Evolutionary conservation across 2,329 filamentous ascomycete genomes (phyloP).

Genomic region (Emergomyces africanus): DNA sequence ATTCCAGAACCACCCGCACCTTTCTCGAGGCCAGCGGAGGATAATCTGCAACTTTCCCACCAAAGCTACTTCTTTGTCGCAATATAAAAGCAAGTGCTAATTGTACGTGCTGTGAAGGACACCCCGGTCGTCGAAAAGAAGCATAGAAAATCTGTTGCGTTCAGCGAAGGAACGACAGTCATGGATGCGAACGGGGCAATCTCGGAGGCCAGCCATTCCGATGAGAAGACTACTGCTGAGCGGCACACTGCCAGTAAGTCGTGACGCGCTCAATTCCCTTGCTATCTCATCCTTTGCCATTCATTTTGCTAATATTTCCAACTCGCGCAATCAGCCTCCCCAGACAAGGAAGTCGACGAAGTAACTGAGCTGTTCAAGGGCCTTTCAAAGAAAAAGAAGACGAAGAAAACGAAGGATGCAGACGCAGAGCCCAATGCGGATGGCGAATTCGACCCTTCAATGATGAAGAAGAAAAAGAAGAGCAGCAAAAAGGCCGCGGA

Average conservation of each 20-base stretch:
- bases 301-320: constrained; percentile 32
- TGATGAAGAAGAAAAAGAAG: constrained; percentile 76
- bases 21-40: constrained; percentile 11
- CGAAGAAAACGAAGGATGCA: constrained; percentile 46
- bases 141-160: constrained; percentile 85
- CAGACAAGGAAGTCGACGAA: constrained; percentile 49
- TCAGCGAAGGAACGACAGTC: constrained; percentile 74
- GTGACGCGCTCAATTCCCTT: not conserved
- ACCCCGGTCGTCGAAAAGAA: constrained; percentile 32
- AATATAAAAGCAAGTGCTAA: constrained; percentile 11
- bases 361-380: constrained; percentile 56
- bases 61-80: not conserved
- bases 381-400: constrained; percentile 64
- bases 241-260: constrained; percentile 59
- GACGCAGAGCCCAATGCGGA: constrained; percentile 41
- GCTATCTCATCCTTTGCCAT: no score
- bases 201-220: constrained; percentile 56
- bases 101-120: constrained; percentile 24
- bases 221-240: constrained; percentile 68
- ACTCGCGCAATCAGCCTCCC: constrained; percentile 35
- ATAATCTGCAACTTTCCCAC: constrained; percentile 7
- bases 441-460: constrained; percentile 51
- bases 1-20: constrained; percentile 12
- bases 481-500: constrained; percentile 44
- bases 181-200: constrained; percentile 84